Evolutionary conservation across 306 rosid species (phyloP), one percentile per base, ranked within the genome.

Genomic region (Inga laurina): DNA sequence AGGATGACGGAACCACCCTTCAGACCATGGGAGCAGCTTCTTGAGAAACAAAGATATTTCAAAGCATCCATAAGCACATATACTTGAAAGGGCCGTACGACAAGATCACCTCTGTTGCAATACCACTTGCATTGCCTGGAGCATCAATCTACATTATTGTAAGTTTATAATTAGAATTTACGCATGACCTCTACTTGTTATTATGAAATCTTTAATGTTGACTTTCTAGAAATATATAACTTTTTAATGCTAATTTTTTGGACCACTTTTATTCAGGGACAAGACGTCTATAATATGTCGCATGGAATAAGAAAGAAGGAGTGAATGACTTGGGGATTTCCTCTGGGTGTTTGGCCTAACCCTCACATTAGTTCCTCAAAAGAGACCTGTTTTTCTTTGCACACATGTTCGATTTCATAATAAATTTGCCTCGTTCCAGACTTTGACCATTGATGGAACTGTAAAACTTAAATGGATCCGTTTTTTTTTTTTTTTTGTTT

Each of bases 271-370:
- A 61, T 15, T 71, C 89, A 94, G 98, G 98, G 94, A 75, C 89
- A 96, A 59, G 98, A 97, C 51, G 83, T 94, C 84, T 94, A 94
- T 80, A 92, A 94, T 74, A 74, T 94, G 97, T 90, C 98, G 5
- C 90, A 82, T 73, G 98, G 98, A 43, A 90, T 92, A 10, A 96
- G 97, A 41, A 94, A 91, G 97, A 94, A 91, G 97, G 93, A 92
- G 92, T 61, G 97, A 94, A 81, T 27, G 88, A 94, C 21, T 73
- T 32, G 54, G 81, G 43, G 70, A 78, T 51, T 79, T 48, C 65
- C 48, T 78, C 67, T 13, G 51, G 64, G 32, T 79, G 82, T 56
- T 78, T 61, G 74, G 78, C 65, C 5, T 62, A 80, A 74, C 56
- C 84, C 80, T 74, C 27, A 27, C 54, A n/a, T 27, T 21, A 52